phyloP scores from a whole-genome alignment of 257 asterid genomes.

The Solanum peruvianum region DNA sequence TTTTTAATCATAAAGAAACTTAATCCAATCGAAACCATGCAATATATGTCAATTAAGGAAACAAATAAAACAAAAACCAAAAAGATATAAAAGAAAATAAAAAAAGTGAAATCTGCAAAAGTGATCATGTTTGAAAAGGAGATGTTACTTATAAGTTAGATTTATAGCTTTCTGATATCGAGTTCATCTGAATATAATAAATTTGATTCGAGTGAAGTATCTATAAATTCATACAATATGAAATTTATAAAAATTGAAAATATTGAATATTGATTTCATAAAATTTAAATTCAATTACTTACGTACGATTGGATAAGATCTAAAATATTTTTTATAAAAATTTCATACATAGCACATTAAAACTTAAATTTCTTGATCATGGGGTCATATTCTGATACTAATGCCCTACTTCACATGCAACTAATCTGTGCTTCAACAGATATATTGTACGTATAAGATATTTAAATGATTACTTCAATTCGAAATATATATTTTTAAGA shows the following conservation, averaged over 20 bases:
- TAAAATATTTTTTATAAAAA: background rate
- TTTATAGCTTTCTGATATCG: fast-evolving
- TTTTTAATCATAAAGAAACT: background rate
- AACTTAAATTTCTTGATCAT: background rate
- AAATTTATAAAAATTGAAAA: too few relatives aligned
- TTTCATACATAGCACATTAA: background rate
- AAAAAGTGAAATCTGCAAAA: background rate
- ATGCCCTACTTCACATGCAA: background rate
- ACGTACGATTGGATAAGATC: background rate
- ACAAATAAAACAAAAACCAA: background rate
- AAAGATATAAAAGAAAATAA: background rate
- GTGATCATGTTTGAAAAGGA: background rate
- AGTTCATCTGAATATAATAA: background rate
- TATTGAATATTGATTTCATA: fast-evolving
- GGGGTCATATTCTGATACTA: background rate
- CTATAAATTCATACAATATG: too few relatives aligned
- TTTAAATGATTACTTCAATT: background rate
- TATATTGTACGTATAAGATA: too few relatives aligned
- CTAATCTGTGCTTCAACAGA: background rate
- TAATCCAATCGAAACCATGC: background rate
- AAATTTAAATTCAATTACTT: background rate
- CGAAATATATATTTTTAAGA: too few relatives aligned
- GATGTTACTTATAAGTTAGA: background rate
- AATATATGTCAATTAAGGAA: background rate
- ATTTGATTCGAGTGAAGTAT: fast-evolving